Evolutionary conservation across 2,329 filamentous ascomycete genomes (phyloP), one percentile per base, ranked within the genome.

Genomic region (Diaporthe destruens): DNA sequence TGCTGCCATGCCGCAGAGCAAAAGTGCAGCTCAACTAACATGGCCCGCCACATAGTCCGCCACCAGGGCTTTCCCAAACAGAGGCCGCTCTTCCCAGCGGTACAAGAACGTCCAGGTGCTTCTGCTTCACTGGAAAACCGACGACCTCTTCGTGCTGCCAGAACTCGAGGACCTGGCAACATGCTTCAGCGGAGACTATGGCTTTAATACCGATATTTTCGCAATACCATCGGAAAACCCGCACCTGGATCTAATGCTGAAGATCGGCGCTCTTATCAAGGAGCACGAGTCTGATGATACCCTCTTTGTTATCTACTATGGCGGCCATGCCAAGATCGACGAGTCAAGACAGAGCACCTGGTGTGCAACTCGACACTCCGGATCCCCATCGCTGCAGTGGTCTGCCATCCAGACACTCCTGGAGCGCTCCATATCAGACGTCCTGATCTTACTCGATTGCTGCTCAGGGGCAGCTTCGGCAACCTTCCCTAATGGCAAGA

Each of bases 401-500:
- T 90, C 88, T 23, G 88, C 88, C 16, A 90, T 90, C 51, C 88
- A 90, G 77, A 90, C 87, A 0, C 81, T 90, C 3, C 80, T 90
- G 11, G 88, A 90, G 77, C 82, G 88, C 57, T 90, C 88, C 14
- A 80, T 84, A 16, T 90, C 88, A 0, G 88, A 90, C 78, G 86
- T 88, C 20, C 80, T 90, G 65, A 89, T 90, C 69, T 82, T 90
- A 0, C 79, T 90, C 18, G 88, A 90, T 77, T 90, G 88, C 76
- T 90, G 88, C 76, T 88, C 88, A 8, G 88, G 88, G 16, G 88
- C 88, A 53, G 88, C 88, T 56, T 90, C 88, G 74, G 88, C 88
- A 18, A 89, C 88, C 0, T 89, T 89, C 67, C 86, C 87, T 6
- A 89, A 84, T 23, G 88, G 88, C 23, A 85, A 85, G 75, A 89